Evolutionary conservation across 441 rosid species (phyloP), one percentile per base, ranked within the genome.

Genomic region (Gossypium schwendimanii): DNA sequence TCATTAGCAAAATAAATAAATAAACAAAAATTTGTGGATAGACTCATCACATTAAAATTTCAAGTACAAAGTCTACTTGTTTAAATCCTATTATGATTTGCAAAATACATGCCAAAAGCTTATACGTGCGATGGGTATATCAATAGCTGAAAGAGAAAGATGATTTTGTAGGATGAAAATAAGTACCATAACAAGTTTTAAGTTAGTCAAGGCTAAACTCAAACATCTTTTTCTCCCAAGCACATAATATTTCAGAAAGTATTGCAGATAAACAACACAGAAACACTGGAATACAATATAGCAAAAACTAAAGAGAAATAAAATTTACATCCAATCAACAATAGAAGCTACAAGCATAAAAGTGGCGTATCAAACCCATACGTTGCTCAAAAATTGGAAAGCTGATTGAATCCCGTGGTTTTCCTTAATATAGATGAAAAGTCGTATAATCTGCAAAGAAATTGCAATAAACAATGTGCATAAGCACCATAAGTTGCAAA

Each of bases 361-460:
- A 66, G 26, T 26, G 31, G 52, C 11, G 68, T 62, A 77, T 67
- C 66, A 49, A 76, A 79, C 60, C 28, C 87, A 47, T 88, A 96
- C 99, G 83, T 88, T 87, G 84, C 91, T 89, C 81, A 96, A 77
- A 82, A 96, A 96, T 83, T 87, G 92, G 81, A 96, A 92, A 85
- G 99, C 98, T 69, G 85, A 81, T 75, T 69, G 90, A 70, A 79
- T 86, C 78, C 92, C 98, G 39, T 88, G 86, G 84, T 88, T 93
- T 85, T 96, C 98, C 89, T 94, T 85, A 73, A 87, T 78, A 84
- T 92, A 89, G 73, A 84, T 65, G 86, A 96, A 96, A 69, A 96
- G 96, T 60, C 89, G 87, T 79, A 92, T 96, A 49, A 91, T 87
- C 99, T 96, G 93, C 92, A 80, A 78, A 80, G 78, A 49, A 18